Base-by-base conservation (phyloP, 345 rosid genomes). In the Eucalyptus polybractea region DNA sequence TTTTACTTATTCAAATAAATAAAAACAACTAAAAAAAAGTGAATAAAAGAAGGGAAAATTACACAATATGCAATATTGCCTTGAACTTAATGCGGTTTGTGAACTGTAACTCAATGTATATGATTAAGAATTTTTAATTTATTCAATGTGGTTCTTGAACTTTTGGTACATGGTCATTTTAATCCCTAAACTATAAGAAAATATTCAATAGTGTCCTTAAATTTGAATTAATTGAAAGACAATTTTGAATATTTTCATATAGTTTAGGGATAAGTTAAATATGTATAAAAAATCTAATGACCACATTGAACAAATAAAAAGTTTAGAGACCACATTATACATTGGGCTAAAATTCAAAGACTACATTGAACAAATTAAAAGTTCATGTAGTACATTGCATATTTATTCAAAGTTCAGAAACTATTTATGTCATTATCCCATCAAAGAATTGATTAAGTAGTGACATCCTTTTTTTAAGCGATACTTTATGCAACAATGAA, bases 361-460 rank as follows among this genome's bases (percentile, higher is more conserved):
- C 1, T 21, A 21, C 4, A 19, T 54, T 8, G 25, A 21, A 54
- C 0, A 54, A 54, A 54, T 54, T 54, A 19, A 54, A 54, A 54
- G 60, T 56, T 24, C 9, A 56, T 24, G 1, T 0, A 56, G 13
- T 25, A 56, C 13, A 56, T 56, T 22, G 4, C 29, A 56, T 25
- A 56, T 56, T 56, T 24, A 0, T 10, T 22, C 1, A 56, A 56
- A 56, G 13, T 56, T 56, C 3, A 4, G 0, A 10, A 22, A 22
- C 6, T 25, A 56, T 22, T 56, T 56, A 56, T 56, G 13, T 56
- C 29, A 56, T 56, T 56, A 10, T 56, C 62, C 62, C 29, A 56
- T 56, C 12, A 56, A 56, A 56, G 29, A 24, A 56, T 56, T 22
- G 29, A 22, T 56, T 24, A 24, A 56, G 62, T 1, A 56, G 2